Evolutionary conservation across 208 protist genomes (phyloP).

Genomic region (Trypanosoma scelopori): DNA sequence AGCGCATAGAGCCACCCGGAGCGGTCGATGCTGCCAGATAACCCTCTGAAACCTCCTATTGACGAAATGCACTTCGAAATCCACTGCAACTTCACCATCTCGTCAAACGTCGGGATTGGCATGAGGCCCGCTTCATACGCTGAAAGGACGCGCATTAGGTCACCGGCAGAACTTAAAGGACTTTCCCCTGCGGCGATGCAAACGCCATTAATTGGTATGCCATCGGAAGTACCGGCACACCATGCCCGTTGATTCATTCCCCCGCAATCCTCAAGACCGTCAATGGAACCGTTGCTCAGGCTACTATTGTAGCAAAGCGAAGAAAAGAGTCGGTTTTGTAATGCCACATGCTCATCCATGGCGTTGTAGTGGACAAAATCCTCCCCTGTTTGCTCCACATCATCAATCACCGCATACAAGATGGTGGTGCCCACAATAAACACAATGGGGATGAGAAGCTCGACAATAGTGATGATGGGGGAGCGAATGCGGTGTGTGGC

Average conservation of each 20-base stretch:
- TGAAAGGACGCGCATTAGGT: neutral
- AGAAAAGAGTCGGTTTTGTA: neutral
- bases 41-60: neutral
- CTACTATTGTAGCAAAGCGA: constrained; percentile 19
- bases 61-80: constrained; percentile 22
- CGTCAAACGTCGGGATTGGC: constrained; percentile 39
- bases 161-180: neutral
- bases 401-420: constrained; percentile 25
- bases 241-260: constrained; percentile 21
- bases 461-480: constrained; percentile 37
- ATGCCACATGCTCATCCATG: neutral
- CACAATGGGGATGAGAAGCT: constrained; percentile 63
- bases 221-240: constrained; percentile 5
- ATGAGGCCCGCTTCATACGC: constrained; percentile 12
- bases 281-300: constrained; percentile 7
- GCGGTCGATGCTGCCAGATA: neutral
- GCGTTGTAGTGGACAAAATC: constrained; percentile 2
- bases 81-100: constrained; percentile 56
- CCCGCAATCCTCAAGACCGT: constrained; percentile 17
- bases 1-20: constrained; percentile 50
- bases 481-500: constrained; percentile 51
- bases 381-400: neutral
- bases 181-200: neutral
- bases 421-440: constrained; percentile 51
- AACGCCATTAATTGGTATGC: constrained; percentile 19